phyloP scores from a whole-genome alignment of 176 grass and related monocot genomes.

The bread wheat (Triticum aestivum) region DNA sequence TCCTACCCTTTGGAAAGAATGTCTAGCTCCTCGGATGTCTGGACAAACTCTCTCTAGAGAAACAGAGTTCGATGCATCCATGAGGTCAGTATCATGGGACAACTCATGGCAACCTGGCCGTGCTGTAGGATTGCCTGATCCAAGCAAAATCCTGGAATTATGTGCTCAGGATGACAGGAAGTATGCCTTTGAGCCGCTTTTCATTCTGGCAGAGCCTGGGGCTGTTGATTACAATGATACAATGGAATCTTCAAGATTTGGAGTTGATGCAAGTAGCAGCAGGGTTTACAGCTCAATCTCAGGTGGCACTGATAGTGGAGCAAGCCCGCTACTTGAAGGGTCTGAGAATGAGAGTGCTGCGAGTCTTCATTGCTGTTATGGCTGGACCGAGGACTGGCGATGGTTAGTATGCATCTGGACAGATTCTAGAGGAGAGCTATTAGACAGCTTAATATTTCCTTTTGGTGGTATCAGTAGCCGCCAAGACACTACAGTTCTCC shows the following conservation, averaged over 20 bases:
- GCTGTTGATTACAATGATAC: constrained; percentile 61
- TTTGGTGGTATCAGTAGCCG: constrained; percentile 96
- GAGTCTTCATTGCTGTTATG: constrained; percentile 97
- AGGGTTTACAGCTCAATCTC: constrained; percentile 47
- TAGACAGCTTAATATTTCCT: constrained; percentile 89
- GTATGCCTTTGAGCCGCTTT: constrained; percentile 94
- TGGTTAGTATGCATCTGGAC: constrained; percentile 99
- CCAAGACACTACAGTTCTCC: constrained; percentile 94
- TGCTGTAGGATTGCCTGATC: constrained; percentile 56
- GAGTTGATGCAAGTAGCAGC: constrained; percentile 52
- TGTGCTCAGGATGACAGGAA: constrained; percentile 79
- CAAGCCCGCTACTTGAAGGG: constrained; percentile 42
- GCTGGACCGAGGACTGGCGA: constrained; percentile 98
- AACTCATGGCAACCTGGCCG: constrained; percentile 81
- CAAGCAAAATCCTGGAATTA: constrained; percentile 57
- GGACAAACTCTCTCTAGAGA: constrained; percentile 75
- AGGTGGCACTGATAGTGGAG: constrained; percentile 50
- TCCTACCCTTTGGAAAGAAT: constrained; percentile 87
- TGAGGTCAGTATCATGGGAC: constrained; percentile 78
- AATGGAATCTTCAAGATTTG: constrained; percentile 65
- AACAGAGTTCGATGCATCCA: constrained; percentile 79
- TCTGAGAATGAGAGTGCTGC: constrained; percentile 56
- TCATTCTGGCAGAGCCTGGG: constrained; percentile 85
- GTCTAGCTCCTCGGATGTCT: constrained; percentile 75
- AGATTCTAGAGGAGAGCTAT: constrained; percentile 90